A percentile compares a stretch with the other conserved stretches of the same genome.
These are phyloP conservation scores for Podospora fimiseda DNA, from an alignment of 495 filamentous ascomycete genomes.

Conservation along the genomic window DNA sequence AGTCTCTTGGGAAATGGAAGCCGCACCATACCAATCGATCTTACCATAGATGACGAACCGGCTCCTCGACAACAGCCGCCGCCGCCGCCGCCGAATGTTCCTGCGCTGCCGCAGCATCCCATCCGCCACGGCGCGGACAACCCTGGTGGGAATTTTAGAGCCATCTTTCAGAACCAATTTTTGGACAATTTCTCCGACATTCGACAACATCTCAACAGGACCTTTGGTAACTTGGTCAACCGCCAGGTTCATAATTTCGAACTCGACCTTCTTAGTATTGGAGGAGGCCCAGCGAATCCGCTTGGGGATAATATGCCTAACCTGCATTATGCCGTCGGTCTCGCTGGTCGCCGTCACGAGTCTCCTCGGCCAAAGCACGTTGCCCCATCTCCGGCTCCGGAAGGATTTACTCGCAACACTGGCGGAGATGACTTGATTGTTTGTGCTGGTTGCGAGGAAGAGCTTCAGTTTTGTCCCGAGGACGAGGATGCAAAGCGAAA, in stretches of 20 bases:
- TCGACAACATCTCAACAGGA: not conserved
- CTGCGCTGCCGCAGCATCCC: not conserved
- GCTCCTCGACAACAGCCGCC: too few species aligned
- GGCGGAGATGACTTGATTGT: constrained; percentile 34
- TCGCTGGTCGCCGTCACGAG: constrained; percentile 10
- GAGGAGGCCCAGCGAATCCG: constrained; percentile 15
- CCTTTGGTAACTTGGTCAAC: not conserved
- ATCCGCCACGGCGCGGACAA: constrained; percentile 5
- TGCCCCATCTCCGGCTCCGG: constrained; percentile 28
- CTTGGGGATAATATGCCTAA: constrained; percentile 22
- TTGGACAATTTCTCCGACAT: not conserved
- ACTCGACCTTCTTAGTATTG: constrained; percentile 15
- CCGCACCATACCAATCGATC: constrained; percentile 27
- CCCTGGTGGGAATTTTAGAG: too few species aligned
- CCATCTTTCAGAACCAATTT: too few species aligned
- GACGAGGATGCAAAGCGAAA: constrained; percentile 7
- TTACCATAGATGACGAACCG: constrained; percentile 31
- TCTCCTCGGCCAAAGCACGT: constrained; percentile 27
- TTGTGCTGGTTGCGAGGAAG: constrained; percentile 42
- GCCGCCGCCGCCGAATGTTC: not conserved
- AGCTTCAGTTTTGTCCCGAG: constrained; percentile 40
- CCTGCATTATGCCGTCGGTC: constrained; percentile 26
- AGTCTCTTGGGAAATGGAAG: constrained; percentile 28
- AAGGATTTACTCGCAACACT: constrained; percentile 38
- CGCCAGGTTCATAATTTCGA: constrained; percentile 10